Evolutionary conservation across 768 basidiomycete genomes (phyloP).

Genomic region (Lentinula lateritia): DNA sequence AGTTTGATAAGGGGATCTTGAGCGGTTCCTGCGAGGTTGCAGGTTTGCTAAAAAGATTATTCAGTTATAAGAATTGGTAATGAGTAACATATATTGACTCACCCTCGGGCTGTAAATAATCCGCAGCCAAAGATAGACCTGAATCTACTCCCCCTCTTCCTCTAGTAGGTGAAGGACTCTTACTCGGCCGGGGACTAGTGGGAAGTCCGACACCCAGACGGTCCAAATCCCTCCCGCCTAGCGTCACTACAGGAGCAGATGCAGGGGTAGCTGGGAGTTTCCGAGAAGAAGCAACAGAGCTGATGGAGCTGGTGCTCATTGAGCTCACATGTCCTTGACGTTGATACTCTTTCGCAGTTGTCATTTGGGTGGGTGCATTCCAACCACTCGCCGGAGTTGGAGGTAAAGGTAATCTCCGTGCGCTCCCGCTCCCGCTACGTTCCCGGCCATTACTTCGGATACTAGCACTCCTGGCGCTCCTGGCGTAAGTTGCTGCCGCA

Average conservation of each 20-base stretch:
- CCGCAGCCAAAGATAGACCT: not conserved
- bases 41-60: not conserved
- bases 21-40: not conserved
- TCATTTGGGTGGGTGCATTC: not conserved
- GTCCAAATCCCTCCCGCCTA: too few species aligned
- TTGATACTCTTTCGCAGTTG: not conserved
- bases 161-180: not conserved
- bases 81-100: not conserved
- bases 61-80: not conserved
- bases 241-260: not conserved
- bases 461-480: not conserved
- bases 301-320: slow-evolving; percentile 1
- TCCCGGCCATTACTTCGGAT: not conserved
- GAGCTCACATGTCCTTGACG: not conserved
- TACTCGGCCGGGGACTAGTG: not conserved
- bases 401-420: not conserved
- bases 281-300: not conserved
- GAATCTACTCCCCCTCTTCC: not conserved
- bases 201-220: not conserved
- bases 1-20: not conserved
- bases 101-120: not conserved
- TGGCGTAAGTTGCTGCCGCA: not conserved
- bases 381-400: not conserved
- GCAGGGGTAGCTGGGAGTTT: slow-evolving; percentile 1
- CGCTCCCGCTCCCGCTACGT: not conserved